Evolutionary conservation across 2,329 filamentous ascomycete genomes (phyloP), one percentile per base, ranked within the genome.

Genomic region (Hypoxylon sp.): DNA sequence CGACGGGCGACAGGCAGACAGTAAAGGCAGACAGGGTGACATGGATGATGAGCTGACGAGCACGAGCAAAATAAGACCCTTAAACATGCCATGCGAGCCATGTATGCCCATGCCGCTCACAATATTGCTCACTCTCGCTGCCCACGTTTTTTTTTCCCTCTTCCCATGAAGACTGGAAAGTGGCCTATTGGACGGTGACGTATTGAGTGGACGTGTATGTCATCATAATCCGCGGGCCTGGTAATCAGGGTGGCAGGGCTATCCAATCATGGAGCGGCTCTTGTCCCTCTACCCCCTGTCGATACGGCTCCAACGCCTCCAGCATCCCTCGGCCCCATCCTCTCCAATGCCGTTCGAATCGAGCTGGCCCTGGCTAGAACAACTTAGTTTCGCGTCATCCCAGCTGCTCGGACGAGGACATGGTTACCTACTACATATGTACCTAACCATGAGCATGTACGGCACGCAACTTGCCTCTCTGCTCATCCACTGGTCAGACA

Each of bases 221-320:
- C 63, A 65, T 65, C 63, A 65, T 65, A 49, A 55, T 41, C 55
- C 41, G 45, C 29, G 35, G 37, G 21, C 20, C 37, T 45, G 17
- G 41, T 48, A 27, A 46, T 26, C 26, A 58, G 26, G 24, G 58
- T 53, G 53, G 56, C 60, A 60, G 54, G 51, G 58, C 58, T 56
- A 13, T 31, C 61, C 58, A 63, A 63, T 63, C 51, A 60, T 46
- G 10, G 26, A 37, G 17, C 42, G 20, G 35, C 18, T n/a, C 26
- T 29, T 18, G 3, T 21, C 23, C 11, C 27, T 35, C 11, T 55
- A n/a, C n/a, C 46, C 60, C 56, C 55, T 43, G 60, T 47, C 26
- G 5, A 41, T 41, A 26, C 35, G 42, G n/a, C 49, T 29, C 47
- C 33, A 42, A 31, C 45, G 15, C 41, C 15, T 45, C 21, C 11